Percentiles rank a stretch among this genome's conserved stretches.
Evolutionary conservation across 306 rosid species (phyloP).

Genomic region (Vachellia pachyceras): DNA sequence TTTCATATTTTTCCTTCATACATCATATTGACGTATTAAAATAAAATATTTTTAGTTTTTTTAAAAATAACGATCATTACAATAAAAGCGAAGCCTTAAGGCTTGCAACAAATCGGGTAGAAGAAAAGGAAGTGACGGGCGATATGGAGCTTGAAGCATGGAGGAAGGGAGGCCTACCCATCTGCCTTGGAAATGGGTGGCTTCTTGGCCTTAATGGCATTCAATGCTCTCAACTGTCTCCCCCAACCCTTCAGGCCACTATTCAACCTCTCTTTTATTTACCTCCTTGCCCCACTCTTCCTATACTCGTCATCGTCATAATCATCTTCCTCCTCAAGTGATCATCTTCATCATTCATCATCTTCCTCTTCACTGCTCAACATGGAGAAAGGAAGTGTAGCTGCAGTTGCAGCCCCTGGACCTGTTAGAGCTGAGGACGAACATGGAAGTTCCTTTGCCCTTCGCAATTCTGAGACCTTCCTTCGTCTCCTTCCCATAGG

Average conservation of each 20-base stretch:
- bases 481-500: conserved; percentile 75
- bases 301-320: not conserved
- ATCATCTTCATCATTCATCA: not conserved
- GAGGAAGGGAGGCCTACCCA: not conserved
- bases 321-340: not conserved
- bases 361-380: not conserved
- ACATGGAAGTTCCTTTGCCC: conserved; percentile 30
- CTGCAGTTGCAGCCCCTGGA: conserved; percentile 33
- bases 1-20: no score
- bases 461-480: conserved; percentile 72
- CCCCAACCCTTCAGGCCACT: not conserved
- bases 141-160: conserved; percentile 12
- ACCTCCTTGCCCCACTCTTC: not conserved
- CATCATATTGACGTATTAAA: no score
- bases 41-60: no score
- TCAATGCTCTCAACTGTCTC: conserved; percentile 24
- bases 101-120: not conserved
- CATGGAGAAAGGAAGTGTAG: conserved; percentile 35
- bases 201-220: conserved; percentile 36
- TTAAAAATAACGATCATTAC: no score
- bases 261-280: not conserved
- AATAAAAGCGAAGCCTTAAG: no score
- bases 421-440: conserved; percentile 41
- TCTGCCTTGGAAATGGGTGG: conserved; percentile 37
- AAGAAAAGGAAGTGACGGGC: not conserved